A percentile compares a stretch with the other conserved stretches of the same genome.
phyloP scores from a whole-genome alignment of 2,329 filamentous ascomycete species.

The Fusarium tanahbumbuense region DNA sequence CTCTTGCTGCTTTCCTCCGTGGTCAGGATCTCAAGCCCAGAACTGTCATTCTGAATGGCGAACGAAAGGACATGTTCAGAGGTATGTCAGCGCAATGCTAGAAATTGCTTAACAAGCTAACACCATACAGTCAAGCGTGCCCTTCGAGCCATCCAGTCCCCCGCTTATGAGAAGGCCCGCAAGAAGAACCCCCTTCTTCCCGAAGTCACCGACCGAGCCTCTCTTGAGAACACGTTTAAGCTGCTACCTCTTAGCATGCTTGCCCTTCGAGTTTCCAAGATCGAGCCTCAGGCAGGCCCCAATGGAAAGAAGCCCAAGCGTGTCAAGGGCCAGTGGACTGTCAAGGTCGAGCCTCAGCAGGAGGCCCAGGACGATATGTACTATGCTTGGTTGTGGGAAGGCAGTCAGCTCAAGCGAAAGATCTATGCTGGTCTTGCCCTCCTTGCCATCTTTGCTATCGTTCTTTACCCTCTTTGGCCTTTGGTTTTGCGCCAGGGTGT shows the following conservation, averaged over 20 bases:
- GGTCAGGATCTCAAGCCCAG: constrained; percentile 87
- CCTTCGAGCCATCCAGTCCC: constrained; percentile 87
- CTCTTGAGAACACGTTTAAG: constrained; percentile 94
- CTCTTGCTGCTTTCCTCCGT: constrained; percentile 88
- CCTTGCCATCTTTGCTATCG: constrained; percentile 83
- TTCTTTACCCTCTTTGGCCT: constrained; percentile 97
- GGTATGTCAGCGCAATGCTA: constrained; percentile 63
- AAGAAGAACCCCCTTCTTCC: constrained; percentile 92
- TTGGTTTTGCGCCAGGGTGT: constrained; percentile 90
- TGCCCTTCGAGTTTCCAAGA: constrained; percentile 87
- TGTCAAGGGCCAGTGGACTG: constrained; percentile 95
- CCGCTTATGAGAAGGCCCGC: constrained; percentile 88
- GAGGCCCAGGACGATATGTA: constrained; percentile 88
- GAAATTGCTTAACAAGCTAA: constrained; percentile 12
- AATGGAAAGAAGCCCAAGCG: constrained; percentile 81
- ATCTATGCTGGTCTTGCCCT: constrained; percentile 88
- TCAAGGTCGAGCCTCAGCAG: constrained; percentile 95
- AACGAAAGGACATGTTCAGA: constrained; percentile 98
- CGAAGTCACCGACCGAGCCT: constrained; percentile 85
- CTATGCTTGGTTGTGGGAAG: constrained; percentile 97
- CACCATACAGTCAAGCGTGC: constrained; percentile 84
- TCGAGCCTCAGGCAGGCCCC: constrained; percentile 72
- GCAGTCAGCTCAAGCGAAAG: constrained; percentile 92
- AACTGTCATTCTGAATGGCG: constrained; percentile 93
- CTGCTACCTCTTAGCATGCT: constrained; percentile 94